A percentile compares a stretch with the other conserved stretches of the same genome.
Evolutionary conservation across 2,329 filamentous ascomycete species (phyloP).

Genomic region (Fusarium sp.): DNA sequence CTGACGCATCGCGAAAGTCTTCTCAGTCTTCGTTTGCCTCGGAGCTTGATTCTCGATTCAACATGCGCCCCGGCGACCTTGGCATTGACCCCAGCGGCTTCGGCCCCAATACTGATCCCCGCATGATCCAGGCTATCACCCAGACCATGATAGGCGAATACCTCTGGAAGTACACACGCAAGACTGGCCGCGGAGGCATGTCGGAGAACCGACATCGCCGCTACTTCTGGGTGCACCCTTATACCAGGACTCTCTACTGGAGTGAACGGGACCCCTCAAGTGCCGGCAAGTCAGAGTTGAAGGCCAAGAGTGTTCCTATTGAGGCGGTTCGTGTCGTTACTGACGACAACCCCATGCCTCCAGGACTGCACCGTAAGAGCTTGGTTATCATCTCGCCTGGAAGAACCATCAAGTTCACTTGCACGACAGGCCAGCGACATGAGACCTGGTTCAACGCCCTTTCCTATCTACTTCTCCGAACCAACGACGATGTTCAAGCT

Average conservation of each 20-base stretch:
- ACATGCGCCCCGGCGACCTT: slow-evolving; percentile 70
- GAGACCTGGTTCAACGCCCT: slow-evolving; percentile 99
- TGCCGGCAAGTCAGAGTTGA: slow-evolving; percentile 79
- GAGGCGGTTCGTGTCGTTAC: slow-evolving; percentile 91
- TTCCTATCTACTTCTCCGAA: slow-evolving; percentile 89
- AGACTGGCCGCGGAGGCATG: slow-evolving; percentile 87
- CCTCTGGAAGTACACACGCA: slow-evolving; percentile 98
- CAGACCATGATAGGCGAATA: slow-evolving; percentile 99
- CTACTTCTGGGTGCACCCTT: slow-evolving; percentile 99
- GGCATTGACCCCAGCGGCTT: slow-evolving; percentile 67
- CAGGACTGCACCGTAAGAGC: slow-evolving; percentile 93
- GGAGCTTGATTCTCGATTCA: slow-evolving; percentile 91
- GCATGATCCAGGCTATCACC: slow-evolving; percentile 99
- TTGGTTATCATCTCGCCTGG: slow-evolving; percentile 90
- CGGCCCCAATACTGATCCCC: slow-evolving; percentile 82
- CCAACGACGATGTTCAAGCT: slow-evolving; percentile 70
- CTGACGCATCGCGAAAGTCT: slow-evolving; percentile 64
- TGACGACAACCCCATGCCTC: slow-evolving; percentile 95
- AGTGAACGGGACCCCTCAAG: slow-evolving; percentile 87
- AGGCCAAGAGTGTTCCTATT: slow-evolving; percentile 90
- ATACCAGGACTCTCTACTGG: slow-evolving; percentile 97
- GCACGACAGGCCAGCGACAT: slow-evolving; percentile 90
- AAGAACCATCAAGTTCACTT: slow-evolving; percentile 91
- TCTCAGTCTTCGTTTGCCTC: slow-evolving; percentile 97
- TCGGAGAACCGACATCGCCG: slow-evolving; percentile 90